These are phyloP conservation scores for Lolium multiflorum DNA, from an alignment of 176 grass and related monocot species.

Conservation along the genomic window DNA sequence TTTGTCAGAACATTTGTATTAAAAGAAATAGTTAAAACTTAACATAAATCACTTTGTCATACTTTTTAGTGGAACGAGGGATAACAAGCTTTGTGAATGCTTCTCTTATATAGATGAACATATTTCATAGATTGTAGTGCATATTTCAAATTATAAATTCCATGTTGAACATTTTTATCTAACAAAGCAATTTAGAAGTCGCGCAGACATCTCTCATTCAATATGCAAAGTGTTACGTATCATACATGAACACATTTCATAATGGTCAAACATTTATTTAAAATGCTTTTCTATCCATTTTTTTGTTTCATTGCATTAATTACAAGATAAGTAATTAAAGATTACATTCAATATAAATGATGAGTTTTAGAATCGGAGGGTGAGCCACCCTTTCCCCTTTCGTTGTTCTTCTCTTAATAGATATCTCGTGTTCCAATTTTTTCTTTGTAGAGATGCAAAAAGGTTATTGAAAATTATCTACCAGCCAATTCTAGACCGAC, in stretches of 20 bases:
- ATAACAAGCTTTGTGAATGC: background rate
- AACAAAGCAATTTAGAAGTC: background rate
- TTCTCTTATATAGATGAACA: background rate
- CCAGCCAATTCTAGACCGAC: no score
- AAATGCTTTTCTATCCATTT: no score
- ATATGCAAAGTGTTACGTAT: background rate
- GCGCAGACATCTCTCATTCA: background rate
- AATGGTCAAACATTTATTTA: background rate
- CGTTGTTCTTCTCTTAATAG: no score
- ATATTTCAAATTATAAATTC: background rate
- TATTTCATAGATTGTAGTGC: background rate
- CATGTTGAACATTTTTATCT: background rate
- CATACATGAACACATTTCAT: background rate
- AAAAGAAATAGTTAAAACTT: background rate
- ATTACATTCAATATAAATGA: background rate
- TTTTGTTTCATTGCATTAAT: background rate
- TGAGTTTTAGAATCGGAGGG: no score
- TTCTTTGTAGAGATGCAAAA: no score
- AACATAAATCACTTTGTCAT: background rate
- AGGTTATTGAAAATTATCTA: no score
- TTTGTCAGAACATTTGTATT: background rate
- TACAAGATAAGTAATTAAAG: background rate
- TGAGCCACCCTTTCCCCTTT: no score
- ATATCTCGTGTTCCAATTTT: no score
- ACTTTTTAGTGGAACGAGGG: background rate